Evolutionary conservation across 2,329 filamentous ascomycete species (phyloP), one percentile per base, ranked within the genome.

Genomic region (Bipolaris sorokiniana): DNA sequence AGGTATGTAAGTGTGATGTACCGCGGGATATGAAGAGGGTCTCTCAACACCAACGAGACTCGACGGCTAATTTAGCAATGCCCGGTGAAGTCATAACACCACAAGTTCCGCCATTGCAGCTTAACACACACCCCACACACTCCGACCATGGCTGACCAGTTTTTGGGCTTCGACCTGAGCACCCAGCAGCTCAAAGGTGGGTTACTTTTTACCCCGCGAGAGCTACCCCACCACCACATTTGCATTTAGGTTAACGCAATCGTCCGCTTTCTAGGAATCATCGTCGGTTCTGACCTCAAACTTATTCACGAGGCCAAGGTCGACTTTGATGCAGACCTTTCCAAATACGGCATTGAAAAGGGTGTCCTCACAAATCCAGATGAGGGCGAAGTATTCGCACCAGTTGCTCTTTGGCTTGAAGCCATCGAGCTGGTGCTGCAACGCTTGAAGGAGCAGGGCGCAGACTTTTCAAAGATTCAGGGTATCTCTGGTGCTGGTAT

Each of bases 131-230:
- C 37, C 26, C 18, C 38, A 50, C 34, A 47, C n/a, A 54, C 38
- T 23, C 51, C 49, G 67, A 73, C 54, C 48, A 76, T 76, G 73
- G 71, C 70, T 71, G 70, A 75, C 48, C 81, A 96, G 59, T 97
- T 96, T 74, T 83, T 97, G 71, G 95, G 95, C 59, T 93, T 98
- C 76, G 95, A 99, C 79, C 88, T 98, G 58, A 97, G 93, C 41
- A 98, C 95, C 56, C 95, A 98, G 78, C 94, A 98, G 76, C 84
- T 98, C 56, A 98, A 99, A 84, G 93, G 91, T 87, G 56, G 77
- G 63, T 46, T 13, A 72, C 51, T 13, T 13, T 11, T 48, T 62
- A 48, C 64, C 56, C 60, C 66, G 51, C 58, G 56, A 59, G 11
- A 70, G 64, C 71, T 70, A 70, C 71, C 70, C 70, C 73, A 62